Evolutionary conservation across 129 eudicot species (phyloP), one percentile per base, ranked within the genome.

Genomic region (Lonicera japonica): DNA sequence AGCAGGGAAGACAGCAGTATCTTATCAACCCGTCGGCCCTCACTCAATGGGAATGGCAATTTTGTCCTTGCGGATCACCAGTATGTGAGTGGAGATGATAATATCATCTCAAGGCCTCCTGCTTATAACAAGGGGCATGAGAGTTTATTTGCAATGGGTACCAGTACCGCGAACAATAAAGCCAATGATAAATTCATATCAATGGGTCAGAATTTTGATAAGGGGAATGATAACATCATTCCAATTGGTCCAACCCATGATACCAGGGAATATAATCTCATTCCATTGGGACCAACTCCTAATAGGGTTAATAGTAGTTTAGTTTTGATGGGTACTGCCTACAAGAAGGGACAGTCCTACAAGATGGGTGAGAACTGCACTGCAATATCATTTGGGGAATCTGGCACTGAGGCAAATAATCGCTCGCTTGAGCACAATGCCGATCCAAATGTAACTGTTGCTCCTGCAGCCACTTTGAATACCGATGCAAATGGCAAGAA

Each of bases 111-210:
- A 38, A 24, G 20, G 43, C 51, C 60, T 36, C 61, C 65, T 23
- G 58, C 63, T 48, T 51, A 60, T 54, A 60, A 21, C 36, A 65
- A 25, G 61, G 73, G 43, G 54, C 66, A 48, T 17, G 72, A 64
- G 3, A 75, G 55, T 70, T 45, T 70, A 21, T 10, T 53, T 40
- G 18, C 53, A 53, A 39, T 25, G 57, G 64, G 12, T 29, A 43
- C 53, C 21, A 19, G 64, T 36, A 64, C 41, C 46, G 34, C 34
- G 34, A 70, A 65, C 54, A 58, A 16, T 12, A 29, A n/a, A n/a
- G n/a, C n/a, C n/a, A n/a, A 18, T 60, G 73, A 54, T 20, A 34
- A 54, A 8, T 63, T 53, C 50, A 48, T 69, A 36, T 16, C 68
- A 22, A 21, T 53, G 20, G 54, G 21, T 56, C 21, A 55, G 47